Evolutionary conservation across 2,329 filamentous ascomycete species (phyloP), one percentile per base, ranked within the genome.

Genomic region (Aphanoascus verrucosus): DNA sequence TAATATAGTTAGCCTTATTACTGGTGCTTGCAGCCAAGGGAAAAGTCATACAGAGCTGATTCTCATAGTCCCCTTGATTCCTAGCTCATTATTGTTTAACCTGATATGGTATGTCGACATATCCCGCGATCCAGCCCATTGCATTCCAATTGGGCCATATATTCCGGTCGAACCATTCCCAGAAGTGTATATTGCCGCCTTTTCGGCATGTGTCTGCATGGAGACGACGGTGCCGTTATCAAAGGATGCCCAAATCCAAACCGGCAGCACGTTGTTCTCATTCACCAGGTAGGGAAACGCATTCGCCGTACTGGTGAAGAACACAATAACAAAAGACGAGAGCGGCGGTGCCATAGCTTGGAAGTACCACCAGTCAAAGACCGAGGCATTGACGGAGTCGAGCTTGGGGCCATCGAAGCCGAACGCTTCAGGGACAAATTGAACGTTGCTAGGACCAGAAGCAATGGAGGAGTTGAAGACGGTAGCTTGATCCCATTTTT

Each of bases 321-420:
- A 69, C 19, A 63, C 63, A 14, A 72, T 45, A 0, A 63, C 61
- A 6, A 70, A 48, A 0, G 62, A 64, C 17, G 62, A 58, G 6
- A 59, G 55, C 1, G 61, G 55, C 6, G 58, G 46, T 1, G 68
- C 62, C 9, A 72, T 61, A 17, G 59, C 66, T 54, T 72, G 68
- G 43, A 72, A 72, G 55, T 69, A 71, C 70, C 69, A 72, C 68
- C 68, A 71, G 58, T 69, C 66, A 44, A 65, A 69, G 15, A 62
- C 62, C 23, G 64, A 60, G 32, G 50, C 15, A 47, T 67, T 68
- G 47, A 67, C 58, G 9, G 38, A 43, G 34, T 54, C 47, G 6
- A 67, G 28, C 44, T 65, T 63, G 0, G 67, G 65, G 20, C 58
- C 45, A 47, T 66, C 63, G 4, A 67, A 52, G 3, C 43, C 49